Evolutionary conservation across 1,284 basidiomycete genomes (phyloP), one percentile per base, ranked within the genome.

Genomic region (Mycena citricolor): DNA sequence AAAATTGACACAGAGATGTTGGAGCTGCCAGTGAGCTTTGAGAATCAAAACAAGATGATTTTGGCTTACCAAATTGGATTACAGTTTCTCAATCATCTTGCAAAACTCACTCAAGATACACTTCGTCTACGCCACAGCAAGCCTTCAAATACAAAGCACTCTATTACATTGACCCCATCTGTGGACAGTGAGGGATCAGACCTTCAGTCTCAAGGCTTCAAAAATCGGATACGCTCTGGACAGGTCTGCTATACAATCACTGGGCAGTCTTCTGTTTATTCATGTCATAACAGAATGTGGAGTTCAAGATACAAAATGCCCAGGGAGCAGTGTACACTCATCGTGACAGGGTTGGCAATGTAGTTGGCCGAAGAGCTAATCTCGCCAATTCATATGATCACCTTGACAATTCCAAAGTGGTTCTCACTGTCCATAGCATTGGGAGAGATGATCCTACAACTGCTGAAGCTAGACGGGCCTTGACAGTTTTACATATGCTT

Each of bases 371-470:
- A 26, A 32, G 24, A 4, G 43, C 49, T 12, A 37, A 39, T 25
- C 42, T 59, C 7, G 32, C 43, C n/a, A n/a, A 42, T 11, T 12
- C 43, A 19, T 42, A 24, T 14, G 38, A 13, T 26, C 7, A 39
- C 6, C 33, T 65, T 14, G 47, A 58, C 21, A 58, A 60, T 39
- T 56, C 54, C n/a, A 63, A 51, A 32, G 52, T 46, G 12, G 60
- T 72, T 16, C 51, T 59, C 4, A 61, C 55, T 8, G 61, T 77
- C 23, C 65, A 59, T 14, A 68, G 79, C 3, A 61, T 68, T 48
- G 82, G 80, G 1, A 69, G 66, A 28, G 79, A 74, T 31, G 69
- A 64, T 19, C 73, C 72, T 7, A 84, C 82, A 5, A 54, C 51
- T 16, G 79, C 81, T 24, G 79, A 83, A 45, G 57, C 58, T 5